phyloP scores from a whole-genome alignment of 202 grass and related monocot species.

The Panicum virgatum region DNA sequence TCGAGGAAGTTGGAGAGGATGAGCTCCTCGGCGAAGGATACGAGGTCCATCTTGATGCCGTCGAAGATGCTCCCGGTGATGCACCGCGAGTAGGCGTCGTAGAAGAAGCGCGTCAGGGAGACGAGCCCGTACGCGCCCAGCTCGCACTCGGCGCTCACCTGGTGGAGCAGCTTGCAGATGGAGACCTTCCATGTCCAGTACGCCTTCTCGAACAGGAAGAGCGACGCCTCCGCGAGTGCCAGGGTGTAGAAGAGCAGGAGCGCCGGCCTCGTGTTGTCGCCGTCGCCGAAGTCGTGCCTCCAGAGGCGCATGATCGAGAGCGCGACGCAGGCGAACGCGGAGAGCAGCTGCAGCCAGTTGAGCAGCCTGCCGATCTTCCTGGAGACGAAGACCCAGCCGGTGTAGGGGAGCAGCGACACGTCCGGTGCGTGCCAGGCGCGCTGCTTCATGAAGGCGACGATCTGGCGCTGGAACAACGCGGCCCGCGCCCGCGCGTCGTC shows the following conservation, averaged over 20 bases:
- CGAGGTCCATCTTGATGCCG: slow-evolving; percentile 39
- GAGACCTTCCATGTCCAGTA: neutral
- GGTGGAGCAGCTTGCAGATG: neutral
- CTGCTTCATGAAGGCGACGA: slow-evolving; percentile 30
- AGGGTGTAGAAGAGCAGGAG: slow-evolving; percentile 64
- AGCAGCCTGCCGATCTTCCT: slow-evolving; percentile 50
- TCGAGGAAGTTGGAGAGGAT: slow-evolving; percentile 10
- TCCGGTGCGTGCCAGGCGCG: slow-evolving; percentile 35
- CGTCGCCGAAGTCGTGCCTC: slow-evolving; percentile 23
- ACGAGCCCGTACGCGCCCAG: slow-evolving; percentile 8
- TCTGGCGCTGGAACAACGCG: slow-evolving; percentile 30
- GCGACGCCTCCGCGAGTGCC: slow-evolving; percentile 28
- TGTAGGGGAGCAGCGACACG: slow-evolving; percentile 19
- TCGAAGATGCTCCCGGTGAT: slow-evolving; percentile 15
- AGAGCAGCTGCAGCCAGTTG: slow-evolving; percentile 55
- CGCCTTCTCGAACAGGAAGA: slow-evolving; percentile 23
- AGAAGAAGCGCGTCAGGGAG: slow-evolving; percentile 19
- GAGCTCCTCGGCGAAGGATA: slow-evolving; percentile 26
- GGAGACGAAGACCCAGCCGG: slow-evolving; percentile 45
- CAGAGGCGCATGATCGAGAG: slow-evolving; percentile 55
- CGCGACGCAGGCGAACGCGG: slow-evolving; percentile 51
- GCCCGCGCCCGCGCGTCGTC: neutral
- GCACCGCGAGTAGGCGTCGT: slow-evolving; percentile 20
- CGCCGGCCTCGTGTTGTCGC: slow-evolving; percentile 33
- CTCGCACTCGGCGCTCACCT: slow-evolving; percentile 4